Base-by-base conservation (phyloP, 345 rosid species). In the Trapa bicornis region DNA sequence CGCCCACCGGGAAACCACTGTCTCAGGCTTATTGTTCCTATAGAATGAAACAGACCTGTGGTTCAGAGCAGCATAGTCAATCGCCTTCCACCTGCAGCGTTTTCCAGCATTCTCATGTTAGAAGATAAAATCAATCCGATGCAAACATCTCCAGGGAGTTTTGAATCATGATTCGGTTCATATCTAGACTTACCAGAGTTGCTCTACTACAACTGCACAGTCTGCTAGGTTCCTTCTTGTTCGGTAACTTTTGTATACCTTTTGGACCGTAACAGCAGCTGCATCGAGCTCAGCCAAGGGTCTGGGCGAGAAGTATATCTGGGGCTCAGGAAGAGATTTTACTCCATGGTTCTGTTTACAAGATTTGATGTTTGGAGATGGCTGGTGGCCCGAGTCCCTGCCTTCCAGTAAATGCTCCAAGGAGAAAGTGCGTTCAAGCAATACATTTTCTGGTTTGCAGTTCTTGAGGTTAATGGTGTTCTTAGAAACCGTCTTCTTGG, bases 181-280 rank as follows among this genome's bases (percentile, higher is more conserved):
- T n/a, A 50, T 45, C 11, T 45, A 22, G 16, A 71, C 65, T 56
- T 33, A 81, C 97, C 97, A 93, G 61, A 90, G 81, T 73, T 93
- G 91, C 81, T 93, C 98, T 15, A 84, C 80, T 12, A 93, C 89
- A 6, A 93, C 96, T 0, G 97, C 98, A 66, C 98, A 93, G 66
- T 93, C 98, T 17, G 99, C 99, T 13, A 94, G 89, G 71, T 89
- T 90, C 69, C 97, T 80, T 74, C 98, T 76, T 1, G 96, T 93
- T 71, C 97, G 58, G 81, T 89, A 88, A 70, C 98, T 89, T 85
- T 90, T 93, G 66, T 90, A 93, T 32, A 88, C 87, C 71, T 93
- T 93, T 69, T 93, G 98, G 68, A 93, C 33, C 75, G 78, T 89
- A 71, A 86, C 81, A 0, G 98, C 98, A 11, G 99, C 99, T 0